Percentiles rank a stretch among this genome's conserved stretches.
Conservation (phyloP, 345 rosid species). For the Moricandia moricandioides region DNA sequence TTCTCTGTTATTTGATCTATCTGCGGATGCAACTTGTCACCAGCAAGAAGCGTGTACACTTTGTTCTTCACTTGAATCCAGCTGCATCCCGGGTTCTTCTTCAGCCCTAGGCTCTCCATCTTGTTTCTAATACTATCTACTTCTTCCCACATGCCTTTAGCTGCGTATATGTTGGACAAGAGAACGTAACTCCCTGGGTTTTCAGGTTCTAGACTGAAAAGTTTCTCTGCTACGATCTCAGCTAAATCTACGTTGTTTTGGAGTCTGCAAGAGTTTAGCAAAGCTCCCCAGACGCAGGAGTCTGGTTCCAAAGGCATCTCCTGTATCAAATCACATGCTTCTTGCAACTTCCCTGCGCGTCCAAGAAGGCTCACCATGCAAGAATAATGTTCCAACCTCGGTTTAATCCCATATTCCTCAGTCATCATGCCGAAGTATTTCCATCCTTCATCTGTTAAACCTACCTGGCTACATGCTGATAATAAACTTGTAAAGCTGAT, state of each 20-base stretch:
- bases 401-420: conserved; percentile 47
- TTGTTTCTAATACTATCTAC: conserved; percentile 49
- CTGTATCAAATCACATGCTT: conserved; percentile 58
- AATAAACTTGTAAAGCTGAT: conserved; percentile 59
- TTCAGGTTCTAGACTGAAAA: conserved; percentile 50
- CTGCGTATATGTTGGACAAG: conserved; percentile 60
- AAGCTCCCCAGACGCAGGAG: conserved; percentile 80
- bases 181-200: conserved; percentile 67
- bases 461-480: conserved; percentile 70
- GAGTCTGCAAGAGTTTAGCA: conserved; percentile 66
- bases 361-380: conserved; percentile 80
- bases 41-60: conserved; percentile 50
- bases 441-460: conserved; percentile 55
- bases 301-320: conserved; percentile 62
- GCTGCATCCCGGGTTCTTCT: conserved; percentile 72
- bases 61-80: conserved; percentile 58
- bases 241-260: conserved; percentile 39
- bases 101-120: conserved; percentile 54
- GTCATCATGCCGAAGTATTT: conserved; percentile 52
- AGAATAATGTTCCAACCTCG: conserved; percentile 70
- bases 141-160: conserved; percentile 55
- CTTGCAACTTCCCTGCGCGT: conserved; percentile 62
- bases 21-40: conserved; percentile 46
- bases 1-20: conserved; percentile 40
- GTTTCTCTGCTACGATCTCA: conserved; percentile 55